Percentiles rank a stretch among this genome's conserved stretches.
phyloP scores from a whole-genome alignment of 331 rosid genomes.

The Rosa hybrid region DNA sequence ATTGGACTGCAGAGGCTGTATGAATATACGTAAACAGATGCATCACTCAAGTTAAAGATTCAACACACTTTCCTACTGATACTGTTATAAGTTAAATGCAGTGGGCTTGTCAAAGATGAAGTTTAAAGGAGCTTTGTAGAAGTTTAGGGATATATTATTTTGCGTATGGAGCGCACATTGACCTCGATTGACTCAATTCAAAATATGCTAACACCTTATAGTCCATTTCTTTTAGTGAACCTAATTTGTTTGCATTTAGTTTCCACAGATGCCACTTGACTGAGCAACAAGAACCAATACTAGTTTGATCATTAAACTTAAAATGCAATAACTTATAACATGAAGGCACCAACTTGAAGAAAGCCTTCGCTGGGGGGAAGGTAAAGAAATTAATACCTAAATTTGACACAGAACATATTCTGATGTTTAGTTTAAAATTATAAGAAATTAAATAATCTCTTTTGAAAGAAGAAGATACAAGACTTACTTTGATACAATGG shows the following conservation, averaged over 20 bases:
- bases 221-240: neutral
- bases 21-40: conserved; percentile 1
- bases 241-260: neutral
- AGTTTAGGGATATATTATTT: neutral
- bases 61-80: neutral
- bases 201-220: neutral
- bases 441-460: neutral
- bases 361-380: neutral
- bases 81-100: neutral
- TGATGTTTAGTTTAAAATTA: neutral
- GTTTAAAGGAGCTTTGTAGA: neutral
- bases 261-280: neutral
- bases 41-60: neutral
- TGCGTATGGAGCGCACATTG: neutral
- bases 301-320: neutral
- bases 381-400: conserved; percentile 18
- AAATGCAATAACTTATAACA: neutral
- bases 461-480: neutral
- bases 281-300: neutral
- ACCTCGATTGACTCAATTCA: neutral
- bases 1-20: neutral
- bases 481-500: conserved; percentile 79
- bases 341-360: neutral
- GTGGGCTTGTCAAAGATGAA: neutral
- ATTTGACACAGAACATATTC: neutral